Evolutionary conservation across 2,329 filamentous ascomycete genomes (phyloP).

Genomic region (Diplocarpon rosae): DNA sequence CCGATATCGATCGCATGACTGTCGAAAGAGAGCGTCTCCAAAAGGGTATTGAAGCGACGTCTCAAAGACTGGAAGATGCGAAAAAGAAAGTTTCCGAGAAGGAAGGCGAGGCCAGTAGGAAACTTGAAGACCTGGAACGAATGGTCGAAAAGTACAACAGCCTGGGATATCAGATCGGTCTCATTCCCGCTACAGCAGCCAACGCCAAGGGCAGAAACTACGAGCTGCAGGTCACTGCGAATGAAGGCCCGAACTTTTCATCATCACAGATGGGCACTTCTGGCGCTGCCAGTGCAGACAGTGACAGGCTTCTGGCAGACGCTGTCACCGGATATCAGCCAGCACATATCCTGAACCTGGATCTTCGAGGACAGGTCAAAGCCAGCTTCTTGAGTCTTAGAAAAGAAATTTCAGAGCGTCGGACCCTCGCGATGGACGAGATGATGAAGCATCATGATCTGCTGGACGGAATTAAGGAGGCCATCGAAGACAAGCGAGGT

Average conservation of each 20-base stretch:
- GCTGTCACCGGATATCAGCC: slow-evolving; percentile 80
- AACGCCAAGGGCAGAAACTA: slow-evolving; percentile 81
- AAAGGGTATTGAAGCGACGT: slow-evolving; percentile 69
- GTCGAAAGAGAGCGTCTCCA: slow-evolving; percentile 89
- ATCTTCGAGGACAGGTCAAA: slow-evolving; percentile 75
- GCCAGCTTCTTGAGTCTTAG: slow-evolving; percentile 65
- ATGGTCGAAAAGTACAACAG: slow-evolving; percentile 89
- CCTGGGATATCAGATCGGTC: slow-evolving; percentile 80
- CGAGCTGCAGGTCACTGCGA: slow-evolving; percentile 75
- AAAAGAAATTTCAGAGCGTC: slow-evolving; percentile 85
- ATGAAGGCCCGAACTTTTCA: slow-evolving; percentile 66
- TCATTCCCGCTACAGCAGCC: slow-evolving; percentile 74
- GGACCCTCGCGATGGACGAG: slow-evolving; percentile 70
- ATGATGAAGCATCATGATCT: slow-evolving; percentile 94
- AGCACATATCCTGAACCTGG: slow-evolving; percentile 76
- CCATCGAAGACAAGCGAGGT: slow-evolving; percentile 86
- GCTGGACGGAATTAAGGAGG: slow-evolving; percentile 89
- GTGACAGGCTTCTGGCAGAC: slow-evolving; percentile 73
- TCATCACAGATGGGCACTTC: slow-evolving; percentile 41
- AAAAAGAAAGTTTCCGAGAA: slow-evolving; percentile 76
- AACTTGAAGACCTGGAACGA: slow-evolving; percentile 85
- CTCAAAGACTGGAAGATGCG: slow-evolving; percentile 68
- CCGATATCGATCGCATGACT: slow-evolving; percentile 99
- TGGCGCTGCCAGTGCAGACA: slow-evolving; percentile 33
- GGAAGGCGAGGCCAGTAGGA: slow-evolving; percentile 74